A percentile compares a stretch with the other conserved stretches of the same genome.
Evolutionary conservation across 2,329 filamentous ascomycete genomes (phyloP).

Genomic region (Calycina marina): DNA sequence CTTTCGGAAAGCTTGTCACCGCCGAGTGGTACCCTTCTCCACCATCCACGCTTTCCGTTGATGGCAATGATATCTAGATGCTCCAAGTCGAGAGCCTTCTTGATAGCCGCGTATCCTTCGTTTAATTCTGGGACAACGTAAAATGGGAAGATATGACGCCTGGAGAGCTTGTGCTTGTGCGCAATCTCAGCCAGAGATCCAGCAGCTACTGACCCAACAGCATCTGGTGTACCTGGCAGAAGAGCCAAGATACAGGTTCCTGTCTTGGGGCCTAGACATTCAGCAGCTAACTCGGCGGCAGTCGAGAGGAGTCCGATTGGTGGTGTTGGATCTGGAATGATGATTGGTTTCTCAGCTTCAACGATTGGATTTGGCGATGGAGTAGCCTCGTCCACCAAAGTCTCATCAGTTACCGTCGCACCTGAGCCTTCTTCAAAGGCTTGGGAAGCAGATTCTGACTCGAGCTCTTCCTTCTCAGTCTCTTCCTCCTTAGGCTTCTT

Average conservation of each 20-base stretch:
- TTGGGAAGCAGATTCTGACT: slow-evolving; percentile 35
- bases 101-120: slow-evolving; percentile 37
- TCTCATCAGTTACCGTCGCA: slow-evolving; percentile 33
- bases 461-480: slow-evolving; percentile 27
- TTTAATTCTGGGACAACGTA: slow-evolving; percentile 56
- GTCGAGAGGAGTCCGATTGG: slow-evolving; percentile 52
- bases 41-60: slow-evolving; percentile 80
- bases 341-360: slow-evolving; percentile 27
- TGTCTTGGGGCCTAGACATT: slow-evolving; percentile 63
- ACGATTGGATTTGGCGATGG: slow-evolving; percentile 29
- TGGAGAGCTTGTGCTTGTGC: slow-evolving; percentile 54
- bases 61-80: slow-evolving; percentile 63
- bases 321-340: slow-evolving; percentile 38
- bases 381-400: slow-evolving; percentile 34
- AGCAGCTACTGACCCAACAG: slow-evolving; percentile 36
- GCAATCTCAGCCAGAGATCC: slow-evolving; percentile 56
- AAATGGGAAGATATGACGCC: slow-evolving; percentile 67
- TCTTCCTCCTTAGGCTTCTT: slow-evolving; percentile 20
- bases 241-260: slow-evolving; percentile 73
- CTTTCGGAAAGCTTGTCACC: slow-evolving; percentile 22
- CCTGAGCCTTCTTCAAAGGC: slow-evolving; percentile 32
- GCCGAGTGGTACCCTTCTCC: slow-evolving; percentile 44
- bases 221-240: slow-evolving; percentile 33
- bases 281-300: slow-evolving; percentile 46
- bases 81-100: slow-evolving; percentile 47